These are phyloP conservation scores for Cercospora sp. DNA, from an alignment of 2,329 filamentous ascomycete species.

Conservation along the genomic window DNA sequence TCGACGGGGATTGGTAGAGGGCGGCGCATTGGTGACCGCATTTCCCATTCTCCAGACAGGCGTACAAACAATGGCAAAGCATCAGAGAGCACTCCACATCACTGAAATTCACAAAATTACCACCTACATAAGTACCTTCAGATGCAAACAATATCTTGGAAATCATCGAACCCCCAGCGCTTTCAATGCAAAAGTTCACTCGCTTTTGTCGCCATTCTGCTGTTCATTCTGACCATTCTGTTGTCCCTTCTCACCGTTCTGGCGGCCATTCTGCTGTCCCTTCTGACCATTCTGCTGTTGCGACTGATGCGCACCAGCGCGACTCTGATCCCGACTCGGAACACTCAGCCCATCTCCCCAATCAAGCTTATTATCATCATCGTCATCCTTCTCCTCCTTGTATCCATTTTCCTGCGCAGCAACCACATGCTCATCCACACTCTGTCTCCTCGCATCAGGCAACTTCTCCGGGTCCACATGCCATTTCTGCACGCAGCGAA, in stretches of 20 bases:
- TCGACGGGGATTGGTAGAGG: not conserved
- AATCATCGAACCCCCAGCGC: not conserved
- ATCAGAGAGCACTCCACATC: not conserved
- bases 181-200: conserved; percentile 1
- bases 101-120: not conserved
- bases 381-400: conserved; percentile 33
- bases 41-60: not conserved
- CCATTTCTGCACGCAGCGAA: conserved; percentile 56
- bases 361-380: conserved; percentile 27
- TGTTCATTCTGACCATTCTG: conserved; percentile 7
- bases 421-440: conserved; percentile 42
- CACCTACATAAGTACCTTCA: not conserved
- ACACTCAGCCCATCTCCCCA: conserved; percentile 26
- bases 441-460: conserved; percentile 51
- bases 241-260: not conserved
- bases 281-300: conserved; percentile 5
- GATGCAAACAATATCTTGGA: not conserved
- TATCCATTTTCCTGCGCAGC: conserved; percentile 38
- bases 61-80: not conserved
- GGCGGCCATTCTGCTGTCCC: conserved; percentile 1
- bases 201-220: conserved; percentile 6
- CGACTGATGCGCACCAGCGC: conserved; percentile 8
- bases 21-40: not conserved
- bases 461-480: conserved; percentile 50
- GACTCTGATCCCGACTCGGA: conserved; percentile 21